Evolutionary conservation across 805 yeast genomes (phyloP), one percentile per base, ranked within the genome.

Genomic region (Lachancea nothofagi): DNA sequence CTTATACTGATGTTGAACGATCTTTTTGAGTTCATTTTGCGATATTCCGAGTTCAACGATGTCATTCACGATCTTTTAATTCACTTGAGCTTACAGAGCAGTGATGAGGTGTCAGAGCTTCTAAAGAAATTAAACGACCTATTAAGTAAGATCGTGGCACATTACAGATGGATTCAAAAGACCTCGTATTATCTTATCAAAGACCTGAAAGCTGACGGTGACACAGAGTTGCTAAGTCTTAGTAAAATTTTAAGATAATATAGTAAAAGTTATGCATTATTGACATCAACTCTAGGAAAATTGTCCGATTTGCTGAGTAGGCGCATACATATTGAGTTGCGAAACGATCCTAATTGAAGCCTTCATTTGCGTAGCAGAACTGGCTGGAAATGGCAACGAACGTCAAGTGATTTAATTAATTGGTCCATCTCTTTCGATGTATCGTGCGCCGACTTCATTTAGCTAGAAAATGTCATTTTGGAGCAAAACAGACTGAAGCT

Each of bases 121-220:
- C 47, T 53, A 44, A 48, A 38, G 5, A 54, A 55, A 29, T 59
- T 74, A 38, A 64, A 61, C 35, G 54, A 59, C 4, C 59, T 75
- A 19, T 64, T 70, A 38, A 57, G 56, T 4, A 66, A 66, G 40
- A 57, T 78, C 17, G 64, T 69, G 48, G 20, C 59, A 62, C 40
- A 72, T 60, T 61, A 59, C 57, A 66, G 61, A 25, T 67, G 64
- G 15, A 80, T 75, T 51, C 69, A 69, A 41, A 61, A 61, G 2
- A 59, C 62, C 15, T 47, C 72, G 29, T 65, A 64, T 28, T 49
- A 57, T 3, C 72, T 80, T 40, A 66, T 69, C 0, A 67, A 61
- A 30, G 86, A 79, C 49, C 59, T 82, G 39, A 66, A 69, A n/a
- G 57, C 64, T 20, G 86, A 80, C 47, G 67, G 65, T 3, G 70